These are phyloP conservation scores for Metahyphopichia silvanorum DNA, from an alignment of 805 yeast genomes.

Conservation along the genomic window DNA sequence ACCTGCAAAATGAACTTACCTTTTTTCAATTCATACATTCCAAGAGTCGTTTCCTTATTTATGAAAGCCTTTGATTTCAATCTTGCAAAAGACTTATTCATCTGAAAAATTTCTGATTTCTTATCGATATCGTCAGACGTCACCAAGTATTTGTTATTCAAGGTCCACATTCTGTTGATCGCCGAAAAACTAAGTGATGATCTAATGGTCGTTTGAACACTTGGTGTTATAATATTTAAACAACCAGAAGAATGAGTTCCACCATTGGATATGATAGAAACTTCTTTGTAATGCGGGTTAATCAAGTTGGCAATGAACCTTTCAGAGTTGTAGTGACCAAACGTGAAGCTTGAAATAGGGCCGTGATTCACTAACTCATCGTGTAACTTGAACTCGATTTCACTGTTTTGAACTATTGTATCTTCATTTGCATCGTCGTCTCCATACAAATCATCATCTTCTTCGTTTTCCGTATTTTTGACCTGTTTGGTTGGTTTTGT, in stretches of 20 bases:
- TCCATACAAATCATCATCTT: slow-evolving; percentile 41
- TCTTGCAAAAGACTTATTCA: slow-evolving; percentile 58
- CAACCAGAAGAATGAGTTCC: slow-evolving; percentile 59
- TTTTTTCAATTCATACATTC: slow-evolving; percentile 56
- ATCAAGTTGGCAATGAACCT: slow-evolving; percentile 55
- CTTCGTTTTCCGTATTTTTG: slow-evolving; percentile 24
- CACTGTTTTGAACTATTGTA: slow-evolving; percentile 10
- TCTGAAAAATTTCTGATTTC: slow-evolving; percentile 67
- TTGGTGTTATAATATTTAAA: slow-evolving; percentile 61
- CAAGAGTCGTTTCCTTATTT: slow-evolving; percentile 60
- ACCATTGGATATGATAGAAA: slow-evolving; percentile 64
- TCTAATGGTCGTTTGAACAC: slow-evolving; percentile 63
- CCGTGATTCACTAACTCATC: slow-evolving; percentile 67
- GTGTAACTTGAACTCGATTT: slow-evolving; percentile 36
- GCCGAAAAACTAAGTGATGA: slow-evolving; percentile 70
- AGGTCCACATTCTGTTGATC: slow-evolving; percentile 74
- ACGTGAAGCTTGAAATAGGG: slow-evolving; percentile 65
- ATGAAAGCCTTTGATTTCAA: slow-evolving; percentile 61
- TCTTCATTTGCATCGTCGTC: slow-evolving; percentile 31
- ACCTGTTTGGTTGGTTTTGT: slow-evolving; percentile 2
- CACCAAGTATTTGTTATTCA: slow-evolving; percentile 58
- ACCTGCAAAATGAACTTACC: slow-evolving; percentile 70
- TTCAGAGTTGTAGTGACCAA: slow-evolving; percentile 59
- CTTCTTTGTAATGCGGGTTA: slow-evolving; percentile 66
- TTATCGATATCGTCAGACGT: slow-evolving; percentile 66